Base-by-base conservation (phyloP, 75 land plant species). In the Pseudotsuga menziesii region DNA sequence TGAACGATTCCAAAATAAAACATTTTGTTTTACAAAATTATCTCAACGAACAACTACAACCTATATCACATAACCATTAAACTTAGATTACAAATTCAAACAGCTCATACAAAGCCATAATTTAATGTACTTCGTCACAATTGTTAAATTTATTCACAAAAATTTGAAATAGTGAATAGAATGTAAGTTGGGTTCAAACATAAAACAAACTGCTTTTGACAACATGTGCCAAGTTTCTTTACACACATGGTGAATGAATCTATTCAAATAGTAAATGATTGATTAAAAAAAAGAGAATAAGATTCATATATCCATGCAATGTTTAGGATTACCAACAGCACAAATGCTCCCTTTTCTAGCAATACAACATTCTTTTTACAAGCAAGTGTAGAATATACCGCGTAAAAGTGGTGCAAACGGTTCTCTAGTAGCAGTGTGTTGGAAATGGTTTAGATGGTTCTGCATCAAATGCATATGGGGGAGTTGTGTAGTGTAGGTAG, bases 11-110 rank as follows among this genome's bases (percentile, higher is more conserved):
- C 32, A 29, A 29, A 29, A 29, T 1, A 1, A 29, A 29, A 97
- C 85, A 73, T 94, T 95, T 55, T 75, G 44, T 82, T 97, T 97
- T 3, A 78, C 86, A 58, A 80, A 77, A 79, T 83, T 90, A 84
- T 97, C 98, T 72, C 99, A 90, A 16, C 98, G 87, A 57, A 94
- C 99, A 83, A 83, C 89, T 58, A 93, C 90, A 6, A 89, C 99
- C 99, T 97, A 78, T 13, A 11, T 36, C 48, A 69, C 17, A 44
- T 44, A 44, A 44, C 52, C 52, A 2, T 44, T 44, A 44, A 44
- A 44, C 36, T 41, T 69, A 69, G 52, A n/a, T 61, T 7, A 8
- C 7, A 7, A 20, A 69, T 19, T 39, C 20, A 36, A 69, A 20
- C 13, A 67, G 11, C 3, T 20, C 52, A 19, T 23, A 69, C 22